Conservation (phyloP, 2,329 filamentous ascomycete species). For the Trichoderma sp. region DNA sequence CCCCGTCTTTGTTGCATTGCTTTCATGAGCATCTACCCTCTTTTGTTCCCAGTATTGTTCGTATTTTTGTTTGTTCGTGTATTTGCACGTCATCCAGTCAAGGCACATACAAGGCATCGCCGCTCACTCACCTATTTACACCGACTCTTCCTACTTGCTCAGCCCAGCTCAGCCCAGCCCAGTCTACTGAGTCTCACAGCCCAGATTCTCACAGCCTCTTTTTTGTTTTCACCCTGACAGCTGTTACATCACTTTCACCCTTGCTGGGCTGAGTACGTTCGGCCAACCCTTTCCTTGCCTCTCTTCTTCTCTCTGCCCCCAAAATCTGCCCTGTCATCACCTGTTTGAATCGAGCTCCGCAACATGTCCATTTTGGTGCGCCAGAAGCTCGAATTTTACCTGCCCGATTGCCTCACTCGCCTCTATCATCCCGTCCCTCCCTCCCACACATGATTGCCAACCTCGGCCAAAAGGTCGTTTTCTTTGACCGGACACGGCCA, state of each 20-base stretch:
- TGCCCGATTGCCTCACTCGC: slow-evolving; percentile 28
- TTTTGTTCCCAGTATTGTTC: neutral
- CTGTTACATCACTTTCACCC: slow-evolving; percentile 25
- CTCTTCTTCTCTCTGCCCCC: neutral
- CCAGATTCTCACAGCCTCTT: slow-evolving; percentile 14
- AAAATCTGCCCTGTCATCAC: slow-evolving; percentile 15
- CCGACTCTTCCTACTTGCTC: slow-evolving; percentile 27
- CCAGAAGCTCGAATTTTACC: slow-evolving; percentile 17
- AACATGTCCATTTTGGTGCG: neutral
- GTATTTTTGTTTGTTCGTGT: neutral
- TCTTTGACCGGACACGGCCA: slow-evolving; percentile 22
- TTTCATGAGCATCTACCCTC: neutral
- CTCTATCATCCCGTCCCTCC: slow-evolving; percentile 11
- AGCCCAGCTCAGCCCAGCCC: slow-evolving; percentile 1
- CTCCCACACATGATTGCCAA: slow-evolving; percentile 16
- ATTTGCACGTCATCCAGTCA: neutral
- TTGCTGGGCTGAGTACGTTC: slow-evolving; percentile 26
- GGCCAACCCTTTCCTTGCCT: slow-evolving; percentile 19
- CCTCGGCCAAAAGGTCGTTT: slow-evolving; percentile 19
- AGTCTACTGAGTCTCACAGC: neutral
- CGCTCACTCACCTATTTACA: slow-evolving; percentile 29
- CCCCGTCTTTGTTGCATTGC: neutral
- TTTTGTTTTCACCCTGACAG: neutral
- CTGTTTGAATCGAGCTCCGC: slow-evolving; percentile 13
- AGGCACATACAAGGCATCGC: slow-evolving; percentile 13